Evolutionary conservation across 495 filamentous ascomycete species (phyloP).

Genomic region (Penicillium egyptiacum): DNA sequence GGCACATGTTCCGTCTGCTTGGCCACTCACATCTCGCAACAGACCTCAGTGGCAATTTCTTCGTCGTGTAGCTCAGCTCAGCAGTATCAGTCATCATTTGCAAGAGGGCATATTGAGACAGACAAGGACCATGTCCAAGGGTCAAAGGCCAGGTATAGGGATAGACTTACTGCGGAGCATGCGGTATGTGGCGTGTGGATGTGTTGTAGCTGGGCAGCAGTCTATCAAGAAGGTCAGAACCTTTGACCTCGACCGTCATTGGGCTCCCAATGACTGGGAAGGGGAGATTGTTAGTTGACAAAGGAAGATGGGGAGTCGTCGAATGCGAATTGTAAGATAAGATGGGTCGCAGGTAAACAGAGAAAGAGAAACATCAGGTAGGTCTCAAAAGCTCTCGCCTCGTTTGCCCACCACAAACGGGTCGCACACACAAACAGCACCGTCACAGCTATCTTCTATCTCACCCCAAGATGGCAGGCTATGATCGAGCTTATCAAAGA

Average conservation of each 20-base stretch:
- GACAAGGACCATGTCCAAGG: neutral
- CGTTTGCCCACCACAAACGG: neutral
- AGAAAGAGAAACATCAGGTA: neutral
- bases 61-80: neutral
- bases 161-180: neutral
- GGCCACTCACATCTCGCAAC: neutral
- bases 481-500: neutral
- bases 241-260: neutral
- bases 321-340: neutral
- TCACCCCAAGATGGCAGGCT: neutral
- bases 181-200: neutral
- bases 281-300: neutral
- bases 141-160: neutral
- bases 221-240: neutral
- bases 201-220: neutral
- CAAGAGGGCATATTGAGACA: neutral
- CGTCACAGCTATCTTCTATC: neutral
- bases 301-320: neutral
- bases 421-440: neutral
- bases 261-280: neutral
- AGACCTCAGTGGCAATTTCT: conserved; percentile 3
- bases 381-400: neutral
- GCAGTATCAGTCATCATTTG: neutral
- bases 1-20: neutral
- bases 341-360: neutral